Percentiles rank a stretch among this genome's conserved stretches.
phyloP scores from a whole-genome alignment of 2,329 filamentous ascomycete species.

The Periconia sp. region DNA sequence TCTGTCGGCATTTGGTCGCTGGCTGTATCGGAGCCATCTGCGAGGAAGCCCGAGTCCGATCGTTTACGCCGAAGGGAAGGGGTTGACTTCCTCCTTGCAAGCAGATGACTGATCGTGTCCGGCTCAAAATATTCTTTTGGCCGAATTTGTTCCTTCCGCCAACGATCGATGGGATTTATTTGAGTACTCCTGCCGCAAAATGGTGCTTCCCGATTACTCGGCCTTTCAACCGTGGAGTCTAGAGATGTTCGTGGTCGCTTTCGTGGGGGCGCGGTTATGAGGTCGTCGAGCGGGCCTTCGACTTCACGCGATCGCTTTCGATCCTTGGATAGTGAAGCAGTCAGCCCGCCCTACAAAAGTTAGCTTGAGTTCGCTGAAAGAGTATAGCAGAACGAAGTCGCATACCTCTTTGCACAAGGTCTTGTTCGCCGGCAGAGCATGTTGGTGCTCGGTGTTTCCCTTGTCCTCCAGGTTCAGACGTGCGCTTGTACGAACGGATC shows the following conservation, averaged over 20 bases:
- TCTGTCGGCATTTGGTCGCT: slow-evolving; percentile 22
- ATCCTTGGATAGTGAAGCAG: slow-evolving; percentile 1
- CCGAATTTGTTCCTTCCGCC: slow-evolving; percentile 15
- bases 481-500: slow-evolving; percentile 9
- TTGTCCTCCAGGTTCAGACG: slow-evolving; percentile 8
- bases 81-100: slow-evolving; percentile 19
- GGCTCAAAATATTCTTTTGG: slow-evolving; percentile 20
- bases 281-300: slow-evolving; percentile 4
- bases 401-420: slow-evolving; percentile 7
- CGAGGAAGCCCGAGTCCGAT: slow-evolving; percentile 5
- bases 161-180: slow-evolving; percentile 17
- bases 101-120: slow-evolving; percentile 16
- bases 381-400: slow-evolving; percentile 1
- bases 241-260: slow-evolving; percentile 7
- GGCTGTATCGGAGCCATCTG: slow-evolving; percentile 1
- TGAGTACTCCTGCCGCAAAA: neutral
- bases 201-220: neutral
- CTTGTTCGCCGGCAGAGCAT: slow-evolving; percentile 7
- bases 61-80: slow-evolving; percentile 17
- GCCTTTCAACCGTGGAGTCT: slow-evolving; percentile 3
- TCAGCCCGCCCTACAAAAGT: slow-evolving; percentile 2
- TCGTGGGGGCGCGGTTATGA: neutral
- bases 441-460: slow-evolving; percentile 5
- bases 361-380: slow-evolving; percentile 2
- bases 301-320: slow-evolving; percentile 9